phyloP scores from a whole-genome alignment of 208 protist species.

The Crithidia sp. region DNA sequence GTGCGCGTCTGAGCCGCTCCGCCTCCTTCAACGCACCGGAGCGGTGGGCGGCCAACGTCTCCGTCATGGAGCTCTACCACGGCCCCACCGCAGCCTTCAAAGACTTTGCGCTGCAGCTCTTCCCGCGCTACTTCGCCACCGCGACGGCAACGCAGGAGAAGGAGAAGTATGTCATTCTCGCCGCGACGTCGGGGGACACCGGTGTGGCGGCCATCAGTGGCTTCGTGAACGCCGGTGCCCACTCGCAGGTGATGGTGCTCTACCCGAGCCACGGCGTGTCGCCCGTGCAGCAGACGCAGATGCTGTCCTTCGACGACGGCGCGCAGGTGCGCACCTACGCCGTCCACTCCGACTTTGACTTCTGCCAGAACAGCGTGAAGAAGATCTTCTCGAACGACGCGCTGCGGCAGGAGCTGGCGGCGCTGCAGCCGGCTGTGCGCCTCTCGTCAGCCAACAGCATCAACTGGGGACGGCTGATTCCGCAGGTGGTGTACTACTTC shows the following conservation, averaged over 20 bases:
- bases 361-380: constrained; percentile 93
- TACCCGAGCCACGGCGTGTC: constrained; percentile 87
- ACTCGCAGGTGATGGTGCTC: constrained; percentile 84
- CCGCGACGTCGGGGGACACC: constrained; percentile 91
- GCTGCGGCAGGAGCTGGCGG: constrained; percentile 72
- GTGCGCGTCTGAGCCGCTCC: neutral
- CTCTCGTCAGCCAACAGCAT: constrained; percentile 97
- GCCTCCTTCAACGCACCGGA: constrained; percentile 25
- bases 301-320: constrained; percentile 85
- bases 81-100: constrained; percentile 92
- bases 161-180: constrained; percentile 80
- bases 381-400: constrained; percentile 82
- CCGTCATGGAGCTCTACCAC: constrained; percentile 87
- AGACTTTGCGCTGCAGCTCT: constrained; percentile 92
- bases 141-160: constrained; percentile 34
- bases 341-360: constrained; percentile 88
- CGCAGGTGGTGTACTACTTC: constrained; percentile 97
- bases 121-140: constrained; percentile 82
- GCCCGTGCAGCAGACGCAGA: constrained; percentile 87
- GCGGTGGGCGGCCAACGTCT: constrained; percentile 46
- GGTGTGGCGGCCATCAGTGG: constrained; percentile 88
- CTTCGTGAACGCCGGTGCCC: constrained; percentile 72
- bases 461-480: constrained; percentile 97
- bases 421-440: constrained; percentile 34
- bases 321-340: constrained; percentile 71